Conservation (phyloP, 495 filamentous ascomycete species). For the Bryoglossum gracile region DNA sequence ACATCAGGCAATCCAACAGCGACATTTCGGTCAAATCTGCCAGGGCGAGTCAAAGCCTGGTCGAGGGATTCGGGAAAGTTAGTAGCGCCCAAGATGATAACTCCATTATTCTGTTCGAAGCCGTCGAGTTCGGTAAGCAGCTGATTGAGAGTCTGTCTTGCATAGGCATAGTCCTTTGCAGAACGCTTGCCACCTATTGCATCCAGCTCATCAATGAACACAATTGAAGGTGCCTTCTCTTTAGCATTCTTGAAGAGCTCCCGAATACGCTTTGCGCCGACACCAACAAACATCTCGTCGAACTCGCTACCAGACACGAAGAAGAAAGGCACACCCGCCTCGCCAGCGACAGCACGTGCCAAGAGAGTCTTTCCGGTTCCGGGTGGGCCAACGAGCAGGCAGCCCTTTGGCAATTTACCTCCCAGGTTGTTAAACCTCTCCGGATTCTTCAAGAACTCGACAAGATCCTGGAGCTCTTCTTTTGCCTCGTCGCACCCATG, state of each 20-base stretch:
- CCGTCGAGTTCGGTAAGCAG: constrained; percentile 96
- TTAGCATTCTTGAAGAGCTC: constrained; percentile 89
- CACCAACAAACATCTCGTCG: constrained; percentile 96
- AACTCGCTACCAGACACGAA: constrained; percentile 99
- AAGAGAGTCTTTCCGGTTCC: constrained; percentile 98
- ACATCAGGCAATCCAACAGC: constrained; percentile 86
- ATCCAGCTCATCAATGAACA: constrained; percentile 97
- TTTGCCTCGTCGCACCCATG: constrained; percentile 98
- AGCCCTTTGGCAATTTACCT: constrained; percentile 94
- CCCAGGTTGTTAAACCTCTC: constrained; percentile 86
- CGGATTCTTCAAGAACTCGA: constrained; percentile 90
- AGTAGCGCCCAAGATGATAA: constrained; percentile 91
- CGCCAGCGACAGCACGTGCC: constrained; percentile 90
- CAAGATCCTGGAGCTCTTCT: constrained; percentile 93
- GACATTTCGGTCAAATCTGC: constrained; percentile 91
- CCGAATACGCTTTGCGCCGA: constrained; percentile 94
- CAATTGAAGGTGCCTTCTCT: constrained; percentile 84
- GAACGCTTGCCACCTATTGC: constrained; percentile 93
- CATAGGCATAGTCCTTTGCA: constrained; percentile 88
- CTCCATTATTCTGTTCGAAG: constrained; percentile 86
- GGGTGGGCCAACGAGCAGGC: constrained; percentile 88
- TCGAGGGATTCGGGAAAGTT: constrained; percentile 93
- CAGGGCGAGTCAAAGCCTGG: constrained; percentile 88
- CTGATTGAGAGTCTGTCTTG: constrained; percentile 95
- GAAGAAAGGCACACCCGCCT: constrained; percentile 97